These are phyloP conservation scores for Paramecium octaurelia DNA, from an alignment of 73 alveolate genomes.

Conservation along the genomic window DNA sequence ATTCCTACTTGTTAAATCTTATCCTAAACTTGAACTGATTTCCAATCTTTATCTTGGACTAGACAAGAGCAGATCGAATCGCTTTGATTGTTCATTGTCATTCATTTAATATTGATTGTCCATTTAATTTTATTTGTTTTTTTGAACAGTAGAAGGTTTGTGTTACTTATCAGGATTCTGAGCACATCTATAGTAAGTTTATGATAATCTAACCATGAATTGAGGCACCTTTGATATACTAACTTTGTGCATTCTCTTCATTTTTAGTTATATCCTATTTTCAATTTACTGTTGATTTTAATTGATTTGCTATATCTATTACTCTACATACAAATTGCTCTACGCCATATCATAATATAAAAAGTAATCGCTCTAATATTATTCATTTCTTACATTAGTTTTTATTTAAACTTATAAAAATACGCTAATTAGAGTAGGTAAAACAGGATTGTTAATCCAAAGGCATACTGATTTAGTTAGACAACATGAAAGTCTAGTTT, in stretches of 20 bases:
- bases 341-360: not conserved
- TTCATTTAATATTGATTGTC: not conserved
- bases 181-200: not conserved
- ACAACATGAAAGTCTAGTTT: not conserved
- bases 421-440: not conserved
- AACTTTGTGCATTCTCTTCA: not conserved
- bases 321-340: not conserved
- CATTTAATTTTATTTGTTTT: not conserved
- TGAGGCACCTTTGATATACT: slow-evolving; percentile 16
- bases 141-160: not conserved
- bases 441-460: not conserved
- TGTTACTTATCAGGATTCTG: not conserved
- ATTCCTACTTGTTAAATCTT: not conserved
- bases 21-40: not conserved
- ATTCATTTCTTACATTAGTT: not conserved
- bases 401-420: not conserved
- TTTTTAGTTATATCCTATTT: not conserved
- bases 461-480: not conserved
- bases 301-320: not conserved
- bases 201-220: slow-evolving; percentile 15
- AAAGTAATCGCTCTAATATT: not conserved
- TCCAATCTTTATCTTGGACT: slow-evolving; percentile 5
- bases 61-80: not conserved
- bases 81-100: not conserved
- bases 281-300: not conserved